Base-by-base conservation (phyloP, 2,329 filamentous ascomycete genomes). In the Cladosporium sp. region DNA sequence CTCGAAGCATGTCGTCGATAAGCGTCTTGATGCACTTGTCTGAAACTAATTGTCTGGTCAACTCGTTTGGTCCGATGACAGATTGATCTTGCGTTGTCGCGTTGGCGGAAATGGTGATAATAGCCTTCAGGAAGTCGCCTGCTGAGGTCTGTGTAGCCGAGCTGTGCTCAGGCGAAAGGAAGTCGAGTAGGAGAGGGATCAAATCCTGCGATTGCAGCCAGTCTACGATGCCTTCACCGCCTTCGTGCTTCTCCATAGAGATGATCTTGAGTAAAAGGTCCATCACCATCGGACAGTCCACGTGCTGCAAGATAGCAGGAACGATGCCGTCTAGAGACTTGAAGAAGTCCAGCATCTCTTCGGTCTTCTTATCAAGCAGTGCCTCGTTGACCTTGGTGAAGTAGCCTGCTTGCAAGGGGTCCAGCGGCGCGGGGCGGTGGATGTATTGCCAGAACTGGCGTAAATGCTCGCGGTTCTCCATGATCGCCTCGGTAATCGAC, bases 361-460 rank as follows among this genome's bases (percentile, higher is more conserved):
- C 92, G 6, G 96, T 97, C 85, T 98, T 98, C 80, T 95, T 96
- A 77, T 98, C 95, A 64, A 99, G 90, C 23, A 99, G 82, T n/a
- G 92, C 91, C 80, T 99, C 95, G 78, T 98, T 98, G 75, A 99
- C 93, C 77, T 98, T 99, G 64, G 94, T 97, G 77, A 99, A 99
- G 77, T 99, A 99, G 74, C 93, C 93, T 21, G 95, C 94, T 79
- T 98, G 94, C 6, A 97, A 85, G 43, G 94, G 91, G 76, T 98
- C 94, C 64, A 99, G 85, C 2, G 94, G 92, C 13, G 92, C 86
- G n/a, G 91, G 86, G 64, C 89, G 87, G 76, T 90, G 90, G 72
- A 99, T 80, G 77, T 97, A 99, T 57, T 88, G 83, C 95, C 95
- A 99, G 78, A 99, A 98, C 70, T 90, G 87, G 73, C 88, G 88